phyloP scores from a whole-genome alignment of 2,329 filamentous ascomycete genomes.

The Aspergillus novofumigatus region DNA sequence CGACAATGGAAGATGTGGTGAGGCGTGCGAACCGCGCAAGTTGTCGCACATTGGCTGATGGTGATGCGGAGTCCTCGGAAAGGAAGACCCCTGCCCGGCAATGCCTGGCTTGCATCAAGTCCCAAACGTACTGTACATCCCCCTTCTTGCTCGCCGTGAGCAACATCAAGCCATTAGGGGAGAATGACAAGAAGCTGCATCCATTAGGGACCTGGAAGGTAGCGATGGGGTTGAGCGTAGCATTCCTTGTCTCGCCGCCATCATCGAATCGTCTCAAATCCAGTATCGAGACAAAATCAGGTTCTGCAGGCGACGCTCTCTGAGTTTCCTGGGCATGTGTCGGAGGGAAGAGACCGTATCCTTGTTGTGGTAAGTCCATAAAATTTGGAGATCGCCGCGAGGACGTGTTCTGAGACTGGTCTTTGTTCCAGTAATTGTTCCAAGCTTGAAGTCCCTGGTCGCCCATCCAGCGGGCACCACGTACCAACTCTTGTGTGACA shows the following conservation, averaged over 20 bases:
- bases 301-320: slow-evolving; percentile 31
- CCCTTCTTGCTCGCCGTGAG: slow-evolving; percentile 48
- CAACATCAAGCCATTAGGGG: slow-evolving; percentile 44
- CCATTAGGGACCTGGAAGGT: slow-evolving; percentile 47
- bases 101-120: slow-evolving; percentile 46
- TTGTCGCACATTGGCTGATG: slow-evolving; percentile 61
- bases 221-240: slow-evolving; percentile 34
- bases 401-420: slow-evolving; percentile 27
- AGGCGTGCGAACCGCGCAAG: slow-evolving; percentile 85
- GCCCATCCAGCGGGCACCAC: slow-evolving; percentile 47
- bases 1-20: slow-evolving; percentile 85
- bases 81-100: slow-evolving; percentile 37
- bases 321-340: slow-evolving; percentile 43
- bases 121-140: slow-evolving; percentile 49
- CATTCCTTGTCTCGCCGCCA: slow-evolving; percentile 30
- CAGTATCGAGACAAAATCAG: slow-evolving; percentile 44
- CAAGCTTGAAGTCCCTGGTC: slow-evolving; percentile 48
- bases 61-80: slow-evolving; percentile 29
- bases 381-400: slow-evolving; percentile 29
- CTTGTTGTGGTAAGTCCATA: slow-evolving; percentile 27
- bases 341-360: slow-evolving; percentile 40
- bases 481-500: slow-evolving; percentile 47
- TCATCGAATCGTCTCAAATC: slow-evolving; percentile 44
- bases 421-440: slow-evolving; percentile 49
- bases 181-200: slow-evolving; percentile 48